Conservation (phyloP, 768 basidiomycete genomes). For the Kwoniella newhampshirensis region DNA sequence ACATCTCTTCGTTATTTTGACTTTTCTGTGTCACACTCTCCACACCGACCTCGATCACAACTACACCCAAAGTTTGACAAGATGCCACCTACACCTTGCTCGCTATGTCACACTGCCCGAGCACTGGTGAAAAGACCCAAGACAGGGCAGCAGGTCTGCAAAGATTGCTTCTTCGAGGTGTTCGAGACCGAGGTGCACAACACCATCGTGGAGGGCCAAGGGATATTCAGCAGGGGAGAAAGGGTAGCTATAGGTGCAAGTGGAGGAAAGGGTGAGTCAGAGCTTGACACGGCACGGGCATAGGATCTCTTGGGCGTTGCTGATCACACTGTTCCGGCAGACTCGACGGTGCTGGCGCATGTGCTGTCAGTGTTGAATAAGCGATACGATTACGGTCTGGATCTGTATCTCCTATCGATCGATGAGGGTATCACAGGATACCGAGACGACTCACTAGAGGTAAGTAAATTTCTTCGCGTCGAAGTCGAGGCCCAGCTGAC, state of each 20-base stretch:
- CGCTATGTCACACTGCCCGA: slow-evolving; percentile 69
- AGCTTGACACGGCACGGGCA: too few relatives aligned
- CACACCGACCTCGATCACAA: neutral
- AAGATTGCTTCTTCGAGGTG: slow-evolving; percentile 82
- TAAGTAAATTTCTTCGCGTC: slow-evolving; percentile 44
- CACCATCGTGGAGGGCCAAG: slow-evolving; percentile 74
- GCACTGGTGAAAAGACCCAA: slow-evolving; percentile 94
- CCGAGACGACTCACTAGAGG: slow-evolving; percentile 94
- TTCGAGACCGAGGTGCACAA: slow-evolving; percentile 99
- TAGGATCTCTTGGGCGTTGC: neutral
- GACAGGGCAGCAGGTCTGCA: slow-evolving; percentile 96
- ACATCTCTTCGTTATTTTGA: neutral
- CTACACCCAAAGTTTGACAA: slow-evolving; percentile 9
- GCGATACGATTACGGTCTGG: slow-evolving; percentile 86
- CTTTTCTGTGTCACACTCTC: neutral
- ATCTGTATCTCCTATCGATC: slow-evolving; percentile 89
- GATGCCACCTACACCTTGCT: slow-evolving; percentile 81
- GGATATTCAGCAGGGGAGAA: slow-evolving; percentile 83
- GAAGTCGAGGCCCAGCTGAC: neutral
- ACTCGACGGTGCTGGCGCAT: slow-evolving; percentile 96
- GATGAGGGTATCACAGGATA: slow-evolving; percentile 99
- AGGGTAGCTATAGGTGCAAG: slow-evolving; percentile 96
- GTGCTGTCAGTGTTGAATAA: slow-evolving; percentile 95
- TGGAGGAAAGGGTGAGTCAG: slow-evolving; percentile 82
- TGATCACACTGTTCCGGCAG: slow-evolving; percentile 55